phyloP scores from a whole-genome alignment of 1,284 basidiomycete genomes.

The Pseudozyma thailandica region DNA sequence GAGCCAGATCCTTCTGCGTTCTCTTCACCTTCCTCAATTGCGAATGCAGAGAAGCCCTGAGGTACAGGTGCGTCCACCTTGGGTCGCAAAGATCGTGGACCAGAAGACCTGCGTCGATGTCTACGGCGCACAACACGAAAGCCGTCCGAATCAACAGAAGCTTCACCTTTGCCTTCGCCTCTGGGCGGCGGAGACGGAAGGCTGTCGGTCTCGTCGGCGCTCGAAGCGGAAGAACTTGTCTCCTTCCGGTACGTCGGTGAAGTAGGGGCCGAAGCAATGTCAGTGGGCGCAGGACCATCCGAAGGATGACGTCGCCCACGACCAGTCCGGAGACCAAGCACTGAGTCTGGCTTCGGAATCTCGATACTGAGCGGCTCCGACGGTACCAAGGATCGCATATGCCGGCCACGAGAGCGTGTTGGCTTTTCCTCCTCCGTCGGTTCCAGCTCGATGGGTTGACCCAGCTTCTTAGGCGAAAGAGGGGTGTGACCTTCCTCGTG shows the following conservation, averaged over 20 bases:
- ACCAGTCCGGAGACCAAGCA: not conserved
- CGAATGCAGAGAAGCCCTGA: slow-evolving; percentile 46
- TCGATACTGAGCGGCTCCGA: slow-evolving; percentile 11
- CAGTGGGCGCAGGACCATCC: slow-evolving; percentile 24
- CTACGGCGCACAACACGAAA: slow-evolving; percentile 44
- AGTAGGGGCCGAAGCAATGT: slow-evolving; percentile 44
- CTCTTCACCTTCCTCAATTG: slow-evolving; percentile 23
- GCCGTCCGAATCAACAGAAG: slow-evolving; percentile 37
- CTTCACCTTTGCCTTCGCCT: not conserved
- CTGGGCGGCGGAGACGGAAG: slow-evolving; percentile 7
- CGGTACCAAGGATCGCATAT: not conserved
- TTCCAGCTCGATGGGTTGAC: slow-evolving; percentile 20
- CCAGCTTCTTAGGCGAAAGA: slow-evolving; percentile 20
- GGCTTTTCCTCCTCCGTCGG: slow-evolving; percentile 10
- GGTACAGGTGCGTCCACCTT: slow-evolving; percentile 59
- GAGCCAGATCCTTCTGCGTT: slow-evolving; percentile 19
- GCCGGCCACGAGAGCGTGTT: not conserved
- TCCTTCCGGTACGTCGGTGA: slow-evolving; percentile 34
- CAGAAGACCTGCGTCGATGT: slow-evolving; percentile 29
- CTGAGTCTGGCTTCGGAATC: slow-evolving; percentile 3
- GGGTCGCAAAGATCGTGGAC: slow-evolving; percentile 44
- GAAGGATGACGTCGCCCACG: slow-evolving; percentile 7
- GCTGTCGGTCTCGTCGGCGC: slow-evolving; percentile 33
- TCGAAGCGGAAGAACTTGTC: slow-evolving; percentile 8
- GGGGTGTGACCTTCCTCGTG: not conserved